These are phyloP conservation scores for Hypericum androsaemum DNA, from an alignment of 345 rosid species.

Conservation along the genomic window DNA sequence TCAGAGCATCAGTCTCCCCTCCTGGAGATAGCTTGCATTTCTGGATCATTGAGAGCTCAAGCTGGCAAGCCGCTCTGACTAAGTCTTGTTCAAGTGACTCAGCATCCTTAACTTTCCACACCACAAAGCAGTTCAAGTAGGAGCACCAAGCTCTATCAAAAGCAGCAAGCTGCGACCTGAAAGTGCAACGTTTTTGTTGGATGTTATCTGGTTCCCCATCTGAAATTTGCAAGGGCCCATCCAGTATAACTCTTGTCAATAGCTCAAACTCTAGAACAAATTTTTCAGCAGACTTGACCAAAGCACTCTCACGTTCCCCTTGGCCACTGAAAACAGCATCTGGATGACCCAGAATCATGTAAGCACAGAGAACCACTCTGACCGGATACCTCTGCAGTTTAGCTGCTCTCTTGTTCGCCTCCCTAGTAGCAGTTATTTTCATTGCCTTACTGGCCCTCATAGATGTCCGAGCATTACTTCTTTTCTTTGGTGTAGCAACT, in stretches of 20 bases:
- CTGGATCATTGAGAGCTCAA: slow-evolving; percentile 93
- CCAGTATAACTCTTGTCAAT: slow-evolving; percentile 54
- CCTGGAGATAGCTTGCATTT: slow-evolving; percentile 68
- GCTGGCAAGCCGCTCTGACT: slow-evolving; percentile 97
- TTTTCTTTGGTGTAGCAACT: slow-evolving; percentile 68
- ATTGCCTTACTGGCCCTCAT: slow-evolving; percentile 45
- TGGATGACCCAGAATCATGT: slow-evolving; percentile 94
- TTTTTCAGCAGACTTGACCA: slow-evolving; percentile 55
- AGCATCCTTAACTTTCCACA: slow-evolving; percentile 98
- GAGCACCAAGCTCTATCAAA: slow-evolving; percentile 88
- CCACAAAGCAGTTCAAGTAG: slow-evolving; percentile 77
- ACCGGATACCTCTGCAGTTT: slow-evolving; percentile 71
- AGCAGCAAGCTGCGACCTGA: slow-evolving; percentile 62
- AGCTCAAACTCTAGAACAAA: slow-evolving; percentile 64
- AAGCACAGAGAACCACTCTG: slow-evolving; percentile 81
- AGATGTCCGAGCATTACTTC: slow-evolving; percentile 31
- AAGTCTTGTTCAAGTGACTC: slow-evolving; percentile 73
- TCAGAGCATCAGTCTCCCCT: slow-evolving; percentile 48
- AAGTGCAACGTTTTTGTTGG: slow-evolving; percentile 42
- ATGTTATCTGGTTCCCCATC: slow-evolving; percentile 37
- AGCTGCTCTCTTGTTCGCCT: slow-evolving; percentile 27
- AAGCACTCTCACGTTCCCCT: slow-evolving; percentile 76
- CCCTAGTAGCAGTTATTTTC: slow-evolving; percentile 30
- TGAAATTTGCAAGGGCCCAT: slow-evolving; percentile 58
- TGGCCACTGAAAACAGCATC: slow-evolving; percentile 88